These are phyloP conservation scores for Furculomyces boomerangus DNA, from an alignment of 371 early-diverging fungal species.

Conservation along the genomic window DNA sequence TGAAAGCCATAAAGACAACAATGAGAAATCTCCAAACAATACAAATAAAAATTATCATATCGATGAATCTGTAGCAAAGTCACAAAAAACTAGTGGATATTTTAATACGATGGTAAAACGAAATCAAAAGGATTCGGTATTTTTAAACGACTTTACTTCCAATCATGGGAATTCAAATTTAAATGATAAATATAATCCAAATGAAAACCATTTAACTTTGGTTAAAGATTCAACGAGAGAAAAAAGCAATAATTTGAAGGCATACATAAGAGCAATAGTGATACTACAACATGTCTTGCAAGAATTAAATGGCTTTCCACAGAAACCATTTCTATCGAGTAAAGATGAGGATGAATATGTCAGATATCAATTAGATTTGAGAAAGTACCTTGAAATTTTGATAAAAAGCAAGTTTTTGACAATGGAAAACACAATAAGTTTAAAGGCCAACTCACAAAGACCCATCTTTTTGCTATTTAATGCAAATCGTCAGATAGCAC, in stretches of 20 bases:
- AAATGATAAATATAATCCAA: too few relatives aligned
- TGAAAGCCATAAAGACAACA: too few relatives aligned
- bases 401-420: constrained; percentile 50
- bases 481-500: constrained; percentile 25
- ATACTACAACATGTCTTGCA: neutral
- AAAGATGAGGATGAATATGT: constrained; percentile 71
- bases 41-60: too few relatives aligned
- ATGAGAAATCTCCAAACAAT: too few relatives aligned
- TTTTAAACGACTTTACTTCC: too few relatives aligned
- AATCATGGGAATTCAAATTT: too few relatives aligned
- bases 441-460: constrained; percentile 47
- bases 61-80: too few relatives aligned
- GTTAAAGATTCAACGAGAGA: too few relatives aligned
- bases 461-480: constrained; percentile 64
- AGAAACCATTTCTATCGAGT: constrained; percentile 53
- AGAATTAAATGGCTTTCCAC: constrained; percentile 6
- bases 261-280: neutral
- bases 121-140: too few relatives aligned
- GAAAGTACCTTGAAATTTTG: constrained; percentile 51
- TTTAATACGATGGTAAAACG: too few relatives aligned
- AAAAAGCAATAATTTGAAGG: neutral
- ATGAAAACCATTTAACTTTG: too few relatives aligned
- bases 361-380: constrained; percentile 48
- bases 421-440: constrained; percentile 36
- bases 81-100: too few relatives aligned